A percentile compares a stretch with the other conserved stretches of the same genome.
These are phyloP conservation scores for Diaporthe batatas DNA, from an alignment of 2,329 filamentous ascomycete genomes.

Conservation along the genomic window DNA sequence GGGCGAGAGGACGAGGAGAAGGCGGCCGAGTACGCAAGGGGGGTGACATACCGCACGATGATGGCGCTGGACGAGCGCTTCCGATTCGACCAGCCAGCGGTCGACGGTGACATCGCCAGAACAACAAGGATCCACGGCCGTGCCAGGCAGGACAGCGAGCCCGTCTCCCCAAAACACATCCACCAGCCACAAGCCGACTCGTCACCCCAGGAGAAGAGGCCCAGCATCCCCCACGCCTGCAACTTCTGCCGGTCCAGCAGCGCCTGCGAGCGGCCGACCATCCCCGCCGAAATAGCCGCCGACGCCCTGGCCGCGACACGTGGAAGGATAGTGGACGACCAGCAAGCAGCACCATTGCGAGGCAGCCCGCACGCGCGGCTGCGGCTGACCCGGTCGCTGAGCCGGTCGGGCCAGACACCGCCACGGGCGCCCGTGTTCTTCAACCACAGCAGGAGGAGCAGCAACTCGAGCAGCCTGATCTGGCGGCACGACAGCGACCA, in stretches of 20 bases:
- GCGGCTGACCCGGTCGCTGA: background rate
- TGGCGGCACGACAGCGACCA: conserved; percentile 21
- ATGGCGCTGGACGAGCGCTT: conserved; percentile 35
- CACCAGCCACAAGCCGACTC: background rate
- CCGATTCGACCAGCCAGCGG: conserved; percentile 10
- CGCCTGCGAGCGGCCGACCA: background rate
- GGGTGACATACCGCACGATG: background rate
- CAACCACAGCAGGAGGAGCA: conserved; percentile 32
- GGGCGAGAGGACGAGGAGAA: conserved; percentile 10
- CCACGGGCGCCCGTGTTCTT: conserved; percentile 2
- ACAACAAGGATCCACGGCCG: background rate
- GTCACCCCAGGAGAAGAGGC: too few species aligned
- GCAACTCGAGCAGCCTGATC: conserved; percentile 17
- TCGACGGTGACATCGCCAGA: background rate
- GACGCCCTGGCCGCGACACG: conserved; percentile 16
- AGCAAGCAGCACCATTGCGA: background rate
- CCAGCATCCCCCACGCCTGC: background rate
- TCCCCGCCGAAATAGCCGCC: background rate
- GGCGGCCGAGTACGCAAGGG: conserved; percentile 27
- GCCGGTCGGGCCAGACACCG: background rate
- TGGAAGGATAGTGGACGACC: background rate
- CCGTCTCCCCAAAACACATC: conserved; percentile 27
- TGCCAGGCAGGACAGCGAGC: conserved; percentile 27
- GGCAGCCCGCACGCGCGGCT: background rate
- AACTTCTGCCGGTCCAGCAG: conserved; percentile 12